These are phyloP conservation scores for Helichrysum umbraculigerum DNA, from an alignment of 129 eudicot species.

Conservation along the genomic window DNA sequence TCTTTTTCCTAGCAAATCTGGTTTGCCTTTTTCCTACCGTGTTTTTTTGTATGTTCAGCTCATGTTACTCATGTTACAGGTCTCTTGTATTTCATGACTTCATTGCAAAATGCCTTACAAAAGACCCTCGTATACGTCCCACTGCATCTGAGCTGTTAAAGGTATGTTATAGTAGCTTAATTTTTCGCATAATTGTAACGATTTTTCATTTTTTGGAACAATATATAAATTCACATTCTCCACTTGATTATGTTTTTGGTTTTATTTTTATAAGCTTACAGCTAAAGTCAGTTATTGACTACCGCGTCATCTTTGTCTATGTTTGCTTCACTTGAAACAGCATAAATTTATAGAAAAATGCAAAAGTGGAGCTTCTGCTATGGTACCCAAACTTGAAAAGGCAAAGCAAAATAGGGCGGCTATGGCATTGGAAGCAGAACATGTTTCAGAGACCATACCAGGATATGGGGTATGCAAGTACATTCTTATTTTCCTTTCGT, in stretches of 20 bases:
- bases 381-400: slow-evolving; percentile 88
- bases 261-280: slow-evolving; percentile 1
- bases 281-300: slow-evolving; percentile 17
- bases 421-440: slow-evolving; percentile 70
- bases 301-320: background rate
- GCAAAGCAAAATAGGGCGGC: slow-evolving; percentile 74
- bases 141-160: slow-evolving; percentile 92
- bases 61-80: slow-evolving; percentile 52
- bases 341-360: slow-evolving; percentile 96
- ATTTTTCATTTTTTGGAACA: slow-evolving; percentile 14
- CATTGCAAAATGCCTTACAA: slow-evolving; percentile 92
- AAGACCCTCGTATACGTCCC: slow-evolving; percentile 92
- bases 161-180: slow-evolving; percentile 49
- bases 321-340: slow-evolving; percentile 39
- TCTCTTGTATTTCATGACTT: slow-evolving; percentile 98
- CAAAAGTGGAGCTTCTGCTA: slow-evolving; percentile 77
- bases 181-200: slow-evolving; percentile 19
- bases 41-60: slow-evolving; percentile 14
- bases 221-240: slow-evolving; percentile 5
- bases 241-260: background rate
- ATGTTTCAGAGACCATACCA: slow-evolving; percentile 55
- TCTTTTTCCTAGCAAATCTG: background rate
- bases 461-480: slow-evolving; percentile 55
- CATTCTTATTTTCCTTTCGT: background rate
- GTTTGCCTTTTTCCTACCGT: background rate